Base-by-base conservation (phyloP, 2,329 filamentous ascomycete genomes). In the Aspergillus tanneri region DNA sequence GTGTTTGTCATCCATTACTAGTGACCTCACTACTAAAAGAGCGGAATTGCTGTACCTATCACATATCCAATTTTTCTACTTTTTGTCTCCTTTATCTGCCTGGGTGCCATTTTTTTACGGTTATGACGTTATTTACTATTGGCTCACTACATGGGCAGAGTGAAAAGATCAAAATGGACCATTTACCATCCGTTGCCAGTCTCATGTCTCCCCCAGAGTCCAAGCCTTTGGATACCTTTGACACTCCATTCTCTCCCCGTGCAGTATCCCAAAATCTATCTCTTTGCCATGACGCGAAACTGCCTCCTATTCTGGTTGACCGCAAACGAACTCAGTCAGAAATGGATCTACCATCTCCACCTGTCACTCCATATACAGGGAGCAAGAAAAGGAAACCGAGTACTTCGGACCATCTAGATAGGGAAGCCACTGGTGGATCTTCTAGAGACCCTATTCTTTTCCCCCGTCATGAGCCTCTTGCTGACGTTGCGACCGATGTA, bases 151-250 rank as follows among this genome's bases (percentile, higher is more conserved):
- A 54, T 47, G 57, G 52, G 25, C 50, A 58, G 52, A 52, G 46
- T 48, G 52, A 61, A 45, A 58, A 58, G 44, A 50, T 52, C 58
- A 67, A 53, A 43, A 75, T 74, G 72, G 69, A 67, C 63, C 68
- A 64, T 50, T 59, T 74, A 55, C 70, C 71, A 23, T 65, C 69
- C 41, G 66, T 74, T 34, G 69, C 71, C 42, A 74, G 66, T 60
- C 66, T 75, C 41, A 73, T 75, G 69, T 75, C 72, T 53, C 72
- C 72, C 32, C 72, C 72, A 48, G 71, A 74, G 60, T 52, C 65
- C n/a, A 81, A 73, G 39, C 77, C 77, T 16, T 70, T 79, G 3
- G 79, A 79, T 46, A 78, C 64, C 40, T 74, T 74, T 57, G 59
- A 66, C 47, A 55, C 61, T 35, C 46, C 59, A 14, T 58, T 60